Evolutionary conservation across 495 filamentous ascomycete species (phyloP), one percentile per base, ranked within the genome.

Genomic region (Darksidea phi): DNA sequence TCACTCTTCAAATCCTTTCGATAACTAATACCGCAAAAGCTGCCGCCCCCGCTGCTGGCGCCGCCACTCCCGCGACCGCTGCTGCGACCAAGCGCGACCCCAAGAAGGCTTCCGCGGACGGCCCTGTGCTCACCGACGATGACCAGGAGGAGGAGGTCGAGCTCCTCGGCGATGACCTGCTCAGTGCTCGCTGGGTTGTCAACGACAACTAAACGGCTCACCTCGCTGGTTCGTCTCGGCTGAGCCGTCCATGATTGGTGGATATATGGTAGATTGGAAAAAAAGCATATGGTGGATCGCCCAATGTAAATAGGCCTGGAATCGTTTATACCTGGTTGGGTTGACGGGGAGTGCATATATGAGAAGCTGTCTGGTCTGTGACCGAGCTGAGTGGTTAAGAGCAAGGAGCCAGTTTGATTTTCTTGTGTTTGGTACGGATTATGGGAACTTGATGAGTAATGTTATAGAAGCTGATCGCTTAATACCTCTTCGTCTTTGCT

Each of bases 81-180:
- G 41, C 41, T 13, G 13, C 41, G 12, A 26, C 17, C 47, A 49
- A 49, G 47, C 52, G 32, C 52, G 36, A 21, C 8, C 12, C 37
- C 52, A 37, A 49, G 32, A 42, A 42, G 20, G 1, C 6, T 8
- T 26, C 46, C 28, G 4, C 28, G 28, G 48, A 23, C 32, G 57
- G 45, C 23, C 34, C 46, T 21, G 6, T 47, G 18, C 18, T 60
- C 37, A 60, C 57, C 17, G 57, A 60, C 48, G 57, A 60, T 18
- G 57, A 60, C n/a, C 20, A 60, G 6, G 57, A 60, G 41, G 57
- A 60, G 57, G 57, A 60, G 32, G 57, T 60, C 57, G 34, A 36
- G 4, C 23, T 57, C 15, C 41, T 57, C 8, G 45, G 26, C 43
- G 43, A 49, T 6, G 57, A 60, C 15, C 8, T 38, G 36, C 28